Conservation (phyloP, 108 stramenopile genomes). For the Nitzschia sp. region DNA sequence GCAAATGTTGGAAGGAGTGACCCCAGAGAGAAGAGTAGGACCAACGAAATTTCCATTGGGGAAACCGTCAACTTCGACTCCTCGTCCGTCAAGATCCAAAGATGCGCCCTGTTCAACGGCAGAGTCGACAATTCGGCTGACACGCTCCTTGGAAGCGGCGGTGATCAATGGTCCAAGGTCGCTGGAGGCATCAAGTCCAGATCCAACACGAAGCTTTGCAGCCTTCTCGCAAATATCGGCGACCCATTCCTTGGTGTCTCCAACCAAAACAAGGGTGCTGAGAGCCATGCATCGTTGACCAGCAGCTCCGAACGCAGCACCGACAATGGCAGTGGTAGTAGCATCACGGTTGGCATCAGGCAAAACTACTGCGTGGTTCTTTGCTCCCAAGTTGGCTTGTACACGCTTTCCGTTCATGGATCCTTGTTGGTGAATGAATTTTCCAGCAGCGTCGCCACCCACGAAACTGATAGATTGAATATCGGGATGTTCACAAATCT, state of each 20-base stretch:
- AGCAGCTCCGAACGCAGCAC: constrained; percentile 89
- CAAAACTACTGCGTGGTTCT: constrained; percentile 92
- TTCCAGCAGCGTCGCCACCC: constrained; percentile 85
- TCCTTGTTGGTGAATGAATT: constrained; percentile 84
- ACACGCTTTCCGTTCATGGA: constrained; percentile 82
- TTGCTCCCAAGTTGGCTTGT: constrained; percentile 93
- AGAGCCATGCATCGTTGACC: constrained; percentile 98
- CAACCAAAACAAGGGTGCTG: constrained; percentile 79
- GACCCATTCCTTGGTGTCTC: constrained; percentile 57
- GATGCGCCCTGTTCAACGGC: constrained; percentile 81
- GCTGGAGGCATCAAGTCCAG: constrained; percentile 73
- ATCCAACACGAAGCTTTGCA: constrained; percentile 71
- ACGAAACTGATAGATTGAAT: constrained; percentile 94
- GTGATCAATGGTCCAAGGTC: constrained; percentile 93
- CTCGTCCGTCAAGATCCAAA: constrained; percentile 87
- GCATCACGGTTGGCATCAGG: constrained; percentile 78
- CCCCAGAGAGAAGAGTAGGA: constrained; percentile 75
- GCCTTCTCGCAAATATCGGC: constrained; percentile 59
- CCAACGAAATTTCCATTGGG: constrained; percentile 84
- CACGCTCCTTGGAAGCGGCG: constrained; percentile 67
- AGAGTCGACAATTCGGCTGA: constrained; percentile 64
- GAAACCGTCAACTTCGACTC: constrained; percentile 50
- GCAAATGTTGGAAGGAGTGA: constrained; percentile 49
- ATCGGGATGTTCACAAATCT: constrained; percentile 74
- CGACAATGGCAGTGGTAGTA: constrained; percentile 76